A percentile compares a stretch with the other conserved stretches of the same genome.
These are phyloP conservation scores for Pseudogymnoascus sp. DNA, from an alignment of 2,329 filamentous ascomycete genomes.

Conservation along the genomic window DNA sequence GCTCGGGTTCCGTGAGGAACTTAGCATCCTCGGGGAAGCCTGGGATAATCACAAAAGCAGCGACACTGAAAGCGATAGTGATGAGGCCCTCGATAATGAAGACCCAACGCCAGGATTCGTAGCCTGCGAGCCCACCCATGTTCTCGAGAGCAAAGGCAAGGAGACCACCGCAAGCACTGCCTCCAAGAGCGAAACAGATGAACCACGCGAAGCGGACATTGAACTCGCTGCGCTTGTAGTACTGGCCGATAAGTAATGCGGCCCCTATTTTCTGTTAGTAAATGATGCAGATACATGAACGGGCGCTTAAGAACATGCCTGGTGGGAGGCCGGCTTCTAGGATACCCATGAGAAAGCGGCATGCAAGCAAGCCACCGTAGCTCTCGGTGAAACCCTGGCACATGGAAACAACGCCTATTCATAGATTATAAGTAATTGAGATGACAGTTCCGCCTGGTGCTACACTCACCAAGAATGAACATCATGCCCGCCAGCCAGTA, in stretches of 20 bases:
- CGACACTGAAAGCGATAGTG: conserved; percentile 9
- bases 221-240: conserved; percentile 23
- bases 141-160: conserved; percentile 35
- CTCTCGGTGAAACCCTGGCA: conserved; percentile 34
- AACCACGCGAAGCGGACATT: conserved; percentile 26
- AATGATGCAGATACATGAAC: conserved; percentile 23
- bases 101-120: conserved; percentile 37
- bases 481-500: conserved; percentile 33
- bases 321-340: conserved; percentile 23
- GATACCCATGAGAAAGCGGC: conserved; percentile 24
- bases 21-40: conserved; percentile 13
- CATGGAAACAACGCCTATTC: conserved; percentile 32
- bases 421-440: conserved; percentile 14
- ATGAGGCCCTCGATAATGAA: conserved; percentile 30
- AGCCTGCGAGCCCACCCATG: conserved; percentile 33
- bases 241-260: neutral
- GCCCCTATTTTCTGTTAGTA: neutral
- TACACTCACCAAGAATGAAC: conserved; percentile 30
- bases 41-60: conserved; percentile 10
- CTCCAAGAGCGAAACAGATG: conserved; percentile 30
- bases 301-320: conserved; percentile 16
- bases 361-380: conserved; percentile 27
- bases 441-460: neutral
- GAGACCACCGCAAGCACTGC: conserved; percentile 33
- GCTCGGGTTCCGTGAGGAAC: conserved; percentile 9